A percentile compares a stretch with the other conserved stretches of the same genome.
These are phyloP conservation scores for Trichoderma sp. DNA, from an alignment of 2,329 filamentous ascomycete genomes.

Conservation along the genomic window DNA sequence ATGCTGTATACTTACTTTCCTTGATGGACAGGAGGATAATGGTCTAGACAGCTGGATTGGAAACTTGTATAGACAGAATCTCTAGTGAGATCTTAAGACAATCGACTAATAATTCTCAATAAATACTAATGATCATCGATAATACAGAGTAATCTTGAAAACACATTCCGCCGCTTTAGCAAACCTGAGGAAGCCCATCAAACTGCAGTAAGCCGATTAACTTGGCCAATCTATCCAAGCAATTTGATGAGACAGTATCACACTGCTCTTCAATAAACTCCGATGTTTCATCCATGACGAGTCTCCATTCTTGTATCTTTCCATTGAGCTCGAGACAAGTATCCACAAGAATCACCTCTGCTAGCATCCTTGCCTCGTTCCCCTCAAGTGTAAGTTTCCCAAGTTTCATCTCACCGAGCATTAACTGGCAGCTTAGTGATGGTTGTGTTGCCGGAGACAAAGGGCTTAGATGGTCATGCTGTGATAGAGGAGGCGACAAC, in stretches of 20 bases:
- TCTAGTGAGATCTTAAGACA: rapidly evolving
- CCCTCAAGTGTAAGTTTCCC: constrained; percentile 10
- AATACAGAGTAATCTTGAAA: neutral
- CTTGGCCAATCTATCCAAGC: constrained; percentile 17
- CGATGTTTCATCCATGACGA: neutral
- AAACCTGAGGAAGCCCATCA: neutral
- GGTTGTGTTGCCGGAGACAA: neutral
- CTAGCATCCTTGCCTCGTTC: constrained; percentile 10
- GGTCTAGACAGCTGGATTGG: no score
- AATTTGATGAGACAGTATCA: neutral
- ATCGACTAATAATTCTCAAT: neutral
- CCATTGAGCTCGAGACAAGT: constrained; percentile 18
- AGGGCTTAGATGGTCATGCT: neutral
- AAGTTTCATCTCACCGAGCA: constrained; percentile 16
- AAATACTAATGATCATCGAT: neutral
- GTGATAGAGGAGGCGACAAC: neutral
- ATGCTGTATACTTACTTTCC: neutral
- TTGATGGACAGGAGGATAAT: neutral
- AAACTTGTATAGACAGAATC: neutral
- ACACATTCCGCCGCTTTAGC: neutral
- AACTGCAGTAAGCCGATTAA: constrained; percentile 18
- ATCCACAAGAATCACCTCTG: constrained; percentile 11
- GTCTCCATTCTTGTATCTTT: constrained; percentile 16
- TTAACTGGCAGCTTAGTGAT: neutral
- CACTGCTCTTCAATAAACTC: constrained; percentile 7